These are phyloP conservation scores for Trichoderma sp. DNA, from an alignment of 2,329 filamentous ascomycete genomes.

Conservation along the genomic window DNA sequence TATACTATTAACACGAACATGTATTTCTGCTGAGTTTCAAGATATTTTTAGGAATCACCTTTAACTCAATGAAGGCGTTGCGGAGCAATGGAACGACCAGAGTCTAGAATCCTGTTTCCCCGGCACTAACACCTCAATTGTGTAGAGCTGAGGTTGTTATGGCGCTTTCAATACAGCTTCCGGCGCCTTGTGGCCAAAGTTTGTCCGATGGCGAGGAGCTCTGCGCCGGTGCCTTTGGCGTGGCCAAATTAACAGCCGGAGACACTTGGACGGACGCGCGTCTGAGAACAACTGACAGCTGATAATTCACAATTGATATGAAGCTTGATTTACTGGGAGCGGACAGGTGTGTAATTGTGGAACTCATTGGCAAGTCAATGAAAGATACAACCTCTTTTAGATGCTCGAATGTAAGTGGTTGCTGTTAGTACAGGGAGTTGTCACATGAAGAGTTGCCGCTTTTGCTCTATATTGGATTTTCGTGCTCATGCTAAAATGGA, in stretches of 20 bases:
- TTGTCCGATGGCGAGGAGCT: slow-evolving; percentile 17
- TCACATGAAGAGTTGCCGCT: background rate
- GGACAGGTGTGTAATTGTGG: background rate
- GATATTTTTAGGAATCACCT: background rate
- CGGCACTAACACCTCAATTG: background rate
- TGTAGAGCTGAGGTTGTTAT: background rate
- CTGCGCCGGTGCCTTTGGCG: slow-evolving; percentile 4
- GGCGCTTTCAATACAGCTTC: background rate
- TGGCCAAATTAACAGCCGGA: background rate
- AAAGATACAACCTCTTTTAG: background rate
- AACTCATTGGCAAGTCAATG: background rate
- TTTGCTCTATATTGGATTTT: background rate
- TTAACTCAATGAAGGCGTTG: background rate
- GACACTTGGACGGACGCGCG: background rate
- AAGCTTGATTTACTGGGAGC: too few species aligned
- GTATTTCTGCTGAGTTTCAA: background rate
- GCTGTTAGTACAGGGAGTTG: background rate
- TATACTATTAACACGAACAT: background rate
- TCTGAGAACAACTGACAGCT: background rate
- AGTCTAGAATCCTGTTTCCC: background rate
- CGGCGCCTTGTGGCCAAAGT: background rate
- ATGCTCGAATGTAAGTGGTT: background rate
- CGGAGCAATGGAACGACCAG: background rate
- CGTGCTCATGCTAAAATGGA: background rate
- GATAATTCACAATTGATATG: background rate